Percentiles rank a stretch among this genome's conserved stretches.
phyloP scores from a whole-genome alignment of 495 filamentous ascomycete genomes.

The Tuber brumale region DNA sequence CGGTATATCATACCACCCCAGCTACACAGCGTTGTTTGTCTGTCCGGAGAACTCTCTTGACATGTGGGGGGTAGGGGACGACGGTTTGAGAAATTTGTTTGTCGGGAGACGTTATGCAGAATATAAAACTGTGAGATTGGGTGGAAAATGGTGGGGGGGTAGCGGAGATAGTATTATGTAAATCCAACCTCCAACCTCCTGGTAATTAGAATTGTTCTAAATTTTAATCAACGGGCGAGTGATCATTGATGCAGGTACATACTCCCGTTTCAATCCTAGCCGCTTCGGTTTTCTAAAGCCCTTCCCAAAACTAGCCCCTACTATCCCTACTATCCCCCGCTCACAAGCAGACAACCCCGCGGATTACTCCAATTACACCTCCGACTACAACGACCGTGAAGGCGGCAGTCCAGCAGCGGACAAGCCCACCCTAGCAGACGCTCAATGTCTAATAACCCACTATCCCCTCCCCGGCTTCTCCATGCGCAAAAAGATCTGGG shows the following conservation, averaged over 20 bases:
- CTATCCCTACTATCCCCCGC: background rate
- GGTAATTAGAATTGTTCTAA: background rate
- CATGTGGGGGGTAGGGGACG: too few species aligned
- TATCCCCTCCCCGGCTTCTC: slow-evolving; percentile 41
- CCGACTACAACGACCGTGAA: background rate
- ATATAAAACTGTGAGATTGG: too few species aligned
- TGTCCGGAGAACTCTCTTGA: too few species aligned
- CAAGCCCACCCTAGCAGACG: slow-evolving; percentile 22
- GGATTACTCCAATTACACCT: slow-evolving; percentile 7
- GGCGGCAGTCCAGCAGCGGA: background rate
- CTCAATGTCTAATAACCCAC: slow-evolving; percentile 39
- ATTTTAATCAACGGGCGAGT: slow-evolving; percentile 47
- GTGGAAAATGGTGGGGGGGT: too few species aligned
- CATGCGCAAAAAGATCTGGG: too few species aligned
- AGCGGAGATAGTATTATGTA: slow-evolving; percentile 50
- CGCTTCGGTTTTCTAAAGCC: background rate
- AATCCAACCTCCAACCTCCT: background rate
- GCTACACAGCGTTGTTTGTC: too few species aligned
- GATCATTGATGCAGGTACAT: slow-evolving; percentile 49
- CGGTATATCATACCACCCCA: slow-evolving; percentile 53
- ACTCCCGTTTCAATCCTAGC: slow-evolving; percentile 20
- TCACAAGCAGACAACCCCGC: background rate
- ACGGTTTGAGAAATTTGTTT: too few species aligned
- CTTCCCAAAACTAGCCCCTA: background rate
- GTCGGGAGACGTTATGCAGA: too few species aligned